These are phyloP conservation scores for Xylaria sp. DNA, from an alignment of 2,329 filamentous ascomycete genomes.

Conservation along the genomic window DNA sequence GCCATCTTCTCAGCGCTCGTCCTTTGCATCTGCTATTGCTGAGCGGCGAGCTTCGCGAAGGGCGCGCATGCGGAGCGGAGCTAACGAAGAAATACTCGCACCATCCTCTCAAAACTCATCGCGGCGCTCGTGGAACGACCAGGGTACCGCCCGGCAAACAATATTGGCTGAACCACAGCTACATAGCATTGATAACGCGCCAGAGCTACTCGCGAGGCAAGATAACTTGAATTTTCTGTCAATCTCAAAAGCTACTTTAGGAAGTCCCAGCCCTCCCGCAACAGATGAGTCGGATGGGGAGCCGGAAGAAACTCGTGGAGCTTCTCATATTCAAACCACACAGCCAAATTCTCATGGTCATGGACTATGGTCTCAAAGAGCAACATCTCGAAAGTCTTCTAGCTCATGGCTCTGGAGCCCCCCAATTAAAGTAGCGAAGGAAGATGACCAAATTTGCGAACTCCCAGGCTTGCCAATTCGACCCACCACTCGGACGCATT, in stretches of 20 bases:
- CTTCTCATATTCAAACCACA: constrained; percentile 13
- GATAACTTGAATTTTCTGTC: constrained; percentile 48
- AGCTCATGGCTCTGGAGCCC: constrained; percentile 35
- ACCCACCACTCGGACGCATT: constrained; percentile 43
- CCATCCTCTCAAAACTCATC: constrained; percentile 36
- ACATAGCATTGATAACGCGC: constrained; percentile 51
- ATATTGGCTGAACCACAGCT: constrained; percentile 53
- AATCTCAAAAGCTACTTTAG: constrained; percentile 48
- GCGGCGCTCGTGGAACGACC: constrained; percentile 42
- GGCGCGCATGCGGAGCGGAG: constrained; percentile 44
- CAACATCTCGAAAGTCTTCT: constrained; percentile 4
- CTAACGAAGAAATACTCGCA: constrained; percentile 34
- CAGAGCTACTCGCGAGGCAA: constrained; percentile 45
- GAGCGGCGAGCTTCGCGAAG: constrained; percentile 48
- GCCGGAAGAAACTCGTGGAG: constrained; percentile 25
- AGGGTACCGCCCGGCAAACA: constrained; percentile 51
- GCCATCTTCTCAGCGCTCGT: constrained; percentile 37
- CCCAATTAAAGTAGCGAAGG: constrained; percentile 4
- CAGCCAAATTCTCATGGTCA: constrained; percentile 15
- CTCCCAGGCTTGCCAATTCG: constrained; percentile 45
- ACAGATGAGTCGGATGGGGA: constrained; percentile 52
- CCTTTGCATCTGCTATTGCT: constrained; percentile 38
- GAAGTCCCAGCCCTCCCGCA: constrained; percentile 61
- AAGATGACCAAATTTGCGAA: constrained; percentile 13
- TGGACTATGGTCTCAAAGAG: constrained; percentile 33